Conservation (phyloP, 2,329 filamentous ascomycete genomes). For the Aureobasidium uvarum region DNA sequence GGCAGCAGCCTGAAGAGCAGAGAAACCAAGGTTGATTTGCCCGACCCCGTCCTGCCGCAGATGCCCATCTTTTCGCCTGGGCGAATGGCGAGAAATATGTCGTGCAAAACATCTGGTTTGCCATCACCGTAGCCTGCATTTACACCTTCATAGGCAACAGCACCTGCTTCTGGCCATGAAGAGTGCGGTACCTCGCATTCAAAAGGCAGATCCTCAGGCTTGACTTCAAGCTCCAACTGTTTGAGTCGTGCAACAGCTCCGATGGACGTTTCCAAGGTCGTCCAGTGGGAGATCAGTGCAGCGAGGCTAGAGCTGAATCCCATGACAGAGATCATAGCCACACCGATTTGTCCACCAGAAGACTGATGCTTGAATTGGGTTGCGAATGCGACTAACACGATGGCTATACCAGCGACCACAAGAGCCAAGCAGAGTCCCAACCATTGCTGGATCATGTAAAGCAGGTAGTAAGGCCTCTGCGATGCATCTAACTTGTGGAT, state of each 20-base stretch:
- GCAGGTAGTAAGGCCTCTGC: constrained; percentile 48
- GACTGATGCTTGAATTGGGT: constrained; percentile 44
- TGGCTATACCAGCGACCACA: constrained; percentile 39
- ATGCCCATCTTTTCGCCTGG: constrained; percentile 52
- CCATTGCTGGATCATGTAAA: constrained; percentile 50
- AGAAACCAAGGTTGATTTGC: constrained; percentile 53
- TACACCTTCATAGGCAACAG: not conserved
- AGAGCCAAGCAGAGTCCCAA: constrained; percentile 44
- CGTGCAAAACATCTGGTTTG: constrained; percentile 40
- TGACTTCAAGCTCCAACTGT: constrained; percentile 40
- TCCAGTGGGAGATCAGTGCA: constrained; percentile 53
- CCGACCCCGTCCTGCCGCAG: constrained; percentile 56
- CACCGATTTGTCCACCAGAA: constrained; percentile 50
- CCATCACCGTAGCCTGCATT: not conserved
- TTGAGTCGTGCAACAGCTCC: constrained; percentile 55
- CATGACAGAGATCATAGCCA: constrained; percentile 53
- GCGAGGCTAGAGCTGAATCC: constrained; percentile 53
- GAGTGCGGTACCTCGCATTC: not conserved
- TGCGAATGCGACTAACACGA: constrained; percentile 38
- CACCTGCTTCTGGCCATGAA: not conserved
- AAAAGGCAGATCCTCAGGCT: not conserved
- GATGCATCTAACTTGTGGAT: constrained; percentile 42
- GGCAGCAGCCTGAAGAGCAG: constrained; percentile 52
- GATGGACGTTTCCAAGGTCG: constrained; percentile 55
- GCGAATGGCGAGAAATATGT: constrained; percentile 48